Evolutionary conservation across 345 rosid species (phyloP), one percentile per base, ranked within the genome.

Genomic region (Clarkia xantiana): DNA sequence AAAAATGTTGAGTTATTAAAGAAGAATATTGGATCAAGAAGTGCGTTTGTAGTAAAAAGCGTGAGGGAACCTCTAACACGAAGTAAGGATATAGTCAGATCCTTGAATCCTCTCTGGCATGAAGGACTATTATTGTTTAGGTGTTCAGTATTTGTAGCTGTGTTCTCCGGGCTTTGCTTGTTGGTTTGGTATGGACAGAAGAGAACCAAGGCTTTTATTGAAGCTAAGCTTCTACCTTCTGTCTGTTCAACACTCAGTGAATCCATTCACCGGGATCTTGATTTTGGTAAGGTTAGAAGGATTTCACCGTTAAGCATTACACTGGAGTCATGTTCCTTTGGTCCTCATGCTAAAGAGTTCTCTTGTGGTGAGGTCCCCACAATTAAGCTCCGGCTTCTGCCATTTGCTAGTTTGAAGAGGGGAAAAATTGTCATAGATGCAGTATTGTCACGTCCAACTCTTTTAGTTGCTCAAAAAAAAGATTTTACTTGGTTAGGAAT

Each of bases 401-500:
- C 97, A 60, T 86, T 90, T 61, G 80, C 91, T 3, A 86, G 95
- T 71, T 58, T 90, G 71, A 83, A 94, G 70, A 76, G 78, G 59
- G 94, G 95, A 12, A 90, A 77, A 71, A 67, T 90, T 47, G 97
- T 90, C 53, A 71, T 90, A 42, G 95, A 90, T 70, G 95, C 91
- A 3, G 75, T 90, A 53, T 61, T 86, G 59, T 79, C 79, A 29
- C 80, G 81, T 68, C 85, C 95, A 1, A 77, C 67, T 19, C 52
- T 86, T 14, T 53, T 86, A 67, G 59, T 90, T 62, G 88, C 62
- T 5, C 95, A 90, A 63, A 90, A 90, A 74, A 90, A 73, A 62
- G 97, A 90, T 68, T 81, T 67, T 57, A 72, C 89, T 40, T 90
- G 97, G 97, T 65, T 90, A 54, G 97, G 97, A 34, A 75, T 86